Conservation (phyloP, 495 filamentous ascomycete species). For the Aspergillus kassunensis region DNA sequence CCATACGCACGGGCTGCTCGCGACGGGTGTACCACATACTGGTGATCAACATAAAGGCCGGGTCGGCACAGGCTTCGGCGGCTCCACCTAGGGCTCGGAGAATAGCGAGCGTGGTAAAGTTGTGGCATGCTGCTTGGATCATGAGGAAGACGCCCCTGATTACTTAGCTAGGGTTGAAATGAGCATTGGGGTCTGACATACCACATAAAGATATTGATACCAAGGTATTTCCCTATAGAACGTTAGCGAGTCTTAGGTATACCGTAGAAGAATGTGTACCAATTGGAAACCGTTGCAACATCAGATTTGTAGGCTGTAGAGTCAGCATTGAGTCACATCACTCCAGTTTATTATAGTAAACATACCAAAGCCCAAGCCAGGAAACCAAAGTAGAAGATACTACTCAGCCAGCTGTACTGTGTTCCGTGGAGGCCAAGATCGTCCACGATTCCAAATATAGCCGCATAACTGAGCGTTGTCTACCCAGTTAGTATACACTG, state of each 20-base stretch:
- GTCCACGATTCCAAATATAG: slow-evolving; percentile 54
- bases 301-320: slow-evolving; percentile 42
- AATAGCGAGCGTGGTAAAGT: slow-evolving; percentile 49
- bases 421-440: slow-evolving; percentile 43
- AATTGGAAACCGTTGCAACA: slow-evolving; percentile 55
- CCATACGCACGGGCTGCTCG: slow-evolving; percentile 57
- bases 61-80: slow-evolving; percentile 51
- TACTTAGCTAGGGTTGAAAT: not conserved
- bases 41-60: slow-evolving; percentile 35
- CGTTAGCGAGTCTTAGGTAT: slow-evolving; percentile 5
- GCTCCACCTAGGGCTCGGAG: slow-evolving; percentile 51
- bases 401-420: slow-evolving; percentile 49
- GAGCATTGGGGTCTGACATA: slow-evolving; percentile 15
- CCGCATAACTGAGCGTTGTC: slow-evolving; percentile 55
- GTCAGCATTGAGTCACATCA: not conserved
- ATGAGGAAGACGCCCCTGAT: slow-evolving; percentile 51
- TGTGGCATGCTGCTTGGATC: slow-evolving; percentile 51
- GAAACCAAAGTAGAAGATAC: slow-evolving; percentile 51
- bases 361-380: slow-evolving; percentile 41
- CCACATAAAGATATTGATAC: slow-evolving; percentile 58
- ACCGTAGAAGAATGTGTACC: slow-evolving; percentile 24
- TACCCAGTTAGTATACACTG: slow-evolving; percentile 18
- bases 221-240: slow-evolving; percentile 49
- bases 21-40: slow-evolving; percentile 51
- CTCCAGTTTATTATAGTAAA: not conserved